Conservation (phyloP, 805 yeast genomes). For the Clavispora asparagi region DNA sequence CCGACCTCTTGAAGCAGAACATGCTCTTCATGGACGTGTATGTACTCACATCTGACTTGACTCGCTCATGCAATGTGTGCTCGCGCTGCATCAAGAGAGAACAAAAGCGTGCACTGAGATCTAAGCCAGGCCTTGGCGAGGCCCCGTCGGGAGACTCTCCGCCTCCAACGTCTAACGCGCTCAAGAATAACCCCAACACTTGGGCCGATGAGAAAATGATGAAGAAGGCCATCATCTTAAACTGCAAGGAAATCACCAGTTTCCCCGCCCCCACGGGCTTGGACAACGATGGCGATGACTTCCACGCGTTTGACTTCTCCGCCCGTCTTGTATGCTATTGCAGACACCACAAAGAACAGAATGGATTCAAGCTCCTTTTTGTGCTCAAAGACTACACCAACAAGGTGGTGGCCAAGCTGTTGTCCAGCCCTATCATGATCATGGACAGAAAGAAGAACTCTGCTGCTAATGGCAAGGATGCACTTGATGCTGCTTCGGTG, state of each 20-base stretch:
- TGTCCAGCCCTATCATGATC: conserved; percentile 76
- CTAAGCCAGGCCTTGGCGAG: conserved; percentile 56
- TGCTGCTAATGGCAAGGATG: conserved; percentile 8
- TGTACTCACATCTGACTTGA: conserved; percentile 57
- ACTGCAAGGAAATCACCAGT: conserved; percentile 81
- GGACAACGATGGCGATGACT: conserved; percentile 18
- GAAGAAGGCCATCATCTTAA: conserved; percentile 83
- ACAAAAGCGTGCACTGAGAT: conserved; percentile 87
- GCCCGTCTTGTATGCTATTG: conserved; percentile 93
- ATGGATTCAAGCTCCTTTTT: conserved; percentile 73
- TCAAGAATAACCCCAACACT: conserved; percentile 54
- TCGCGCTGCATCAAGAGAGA: conserved; percentile 87
- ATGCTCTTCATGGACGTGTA: conserved; percentile 70
- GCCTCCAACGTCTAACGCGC: conserved; percentile 10
- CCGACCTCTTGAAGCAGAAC: conserved; percentile 40
- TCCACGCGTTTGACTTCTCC: conserved; percentile 42
- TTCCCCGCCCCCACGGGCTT: conserved; percentile 57
- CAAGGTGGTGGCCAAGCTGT: conserved; percentile 62
- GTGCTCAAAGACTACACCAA: conserved; percentile 59
- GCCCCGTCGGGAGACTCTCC: conserved; percentile 5
- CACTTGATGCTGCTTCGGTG: not conserved
- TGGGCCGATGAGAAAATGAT: conserved; percentile 73
- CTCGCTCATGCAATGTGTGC: conserved; percentile 67
- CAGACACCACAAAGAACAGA: conserved; percentile 86
- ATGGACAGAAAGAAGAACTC: conserved; percentile 86